These are phyloP conservation scores for Spergularia bocconei DNA, from an alignment of 148 eudicot genomes.

Conservation along the genomic window DNA sequence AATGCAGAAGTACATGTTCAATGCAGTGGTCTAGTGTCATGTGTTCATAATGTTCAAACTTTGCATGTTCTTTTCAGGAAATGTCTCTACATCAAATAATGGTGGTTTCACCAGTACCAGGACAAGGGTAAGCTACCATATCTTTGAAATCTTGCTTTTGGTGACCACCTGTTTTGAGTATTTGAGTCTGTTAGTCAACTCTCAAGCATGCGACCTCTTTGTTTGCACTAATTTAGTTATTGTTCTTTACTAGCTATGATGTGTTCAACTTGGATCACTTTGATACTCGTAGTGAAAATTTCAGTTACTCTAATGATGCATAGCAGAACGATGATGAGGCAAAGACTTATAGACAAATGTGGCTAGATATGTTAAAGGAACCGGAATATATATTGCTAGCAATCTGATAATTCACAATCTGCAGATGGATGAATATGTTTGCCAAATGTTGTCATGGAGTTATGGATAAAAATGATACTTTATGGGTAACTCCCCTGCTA, in stretches of 20 bases:
- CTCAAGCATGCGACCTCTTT: neutral
- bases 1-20: neutral
- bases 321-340: neutral
- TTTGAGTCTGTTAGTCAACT: neutral
- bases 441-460: no score
- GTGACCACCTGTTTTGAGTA: neutral
- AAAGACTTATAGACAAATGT: no score
- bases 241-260: neutral
- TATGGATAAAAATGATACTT: no score
- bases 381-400: no score
- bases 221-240: neutral
- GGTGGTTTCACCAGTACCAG: slow-evolving; percentile 93
- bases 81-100: slow-evolving; percentile 84
- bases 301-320: neutral
- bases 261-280: neutral
- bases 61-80: slow-evolving; percentile 42
- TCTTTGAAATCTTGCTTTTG: neutral
- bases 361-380: no score
- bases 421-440: no score
- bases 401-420: no score
- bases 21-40: neutral
- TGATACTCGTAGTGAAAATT: neutral
- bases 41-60: slow-evolving; percentile 4
- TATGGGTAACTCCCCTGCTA: no score
- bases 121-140: slow-evolving; percentile 53